Percentiles rank a stretch among this genome's conserved stretches.
These are phyloP conservation scores for Zasmidium cellare DNA, from an alignment of 2,329 filamentous ascomycete species.

Conservation along the genomic window DNA sequence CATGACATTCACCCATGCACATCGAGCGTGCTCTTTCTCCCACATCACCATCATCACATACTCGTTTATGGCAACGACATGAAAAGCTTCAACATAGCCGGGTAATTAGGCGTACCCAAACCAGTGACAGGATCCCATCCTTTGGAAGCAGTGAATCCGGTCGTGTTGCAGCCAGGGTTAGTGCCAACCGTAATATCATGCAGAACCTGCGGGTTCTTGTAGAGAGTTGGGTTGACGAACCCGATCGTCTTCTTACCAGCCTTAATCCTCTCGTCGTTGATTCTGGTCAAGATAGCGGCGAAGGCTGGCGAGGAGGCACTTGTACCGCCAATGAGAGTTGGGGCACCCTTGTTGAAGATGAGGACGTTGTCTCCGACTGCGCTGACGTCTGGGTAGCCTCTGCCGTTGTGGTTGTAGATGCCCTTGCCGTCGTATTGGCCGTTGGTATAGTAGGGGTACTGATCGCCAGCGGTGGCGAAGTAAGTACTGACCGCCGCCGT, in stretches of 20 bases:
- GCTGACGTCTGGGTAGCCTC: conserved; percentile 45
- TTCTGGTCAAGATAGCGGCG: conserved; percentile 27
- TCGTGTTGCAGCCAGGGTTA: conserved; percentile 22
- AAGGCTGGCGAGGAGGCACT: conserved; percentile 28
- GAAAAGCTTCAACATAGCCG: conserved; percentile 22
- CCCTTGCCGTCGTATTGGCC: conserved; percentile 56
- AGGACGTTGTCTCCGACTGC: conserved; percentile 32
- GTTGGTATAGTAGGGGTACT: conserved; percentile 39
- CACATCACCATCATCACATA: background rate
- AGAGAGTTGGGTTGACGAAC: conserved; percentile 36
- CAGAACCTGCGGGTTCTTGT: conserved; percentile 39
- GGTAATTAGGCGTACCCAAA: conserved; percentile 23
- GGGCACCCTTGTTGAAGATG: conserved; percentile 20
- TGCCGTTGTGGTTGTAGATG: conserved; percentile 25
- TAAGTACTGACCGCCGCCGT: conserved; percentile 38
- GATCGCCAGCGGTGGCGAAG: conserved; percentile 29
- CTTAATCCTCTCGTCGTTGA: conserved; percentile 31
- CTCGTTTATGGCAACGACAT: conserved; percentile 11
- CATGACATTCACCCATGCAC: background rate
- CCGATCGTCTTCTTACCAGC: conserved; percentile 30
- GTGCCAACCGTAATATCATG: conserved; percentile 39
- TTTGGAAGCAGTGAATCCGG: conserved; percentile 23
- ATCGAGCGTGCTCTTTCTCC: background rate
- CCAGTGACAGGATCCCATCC: conserved; percentile 35
- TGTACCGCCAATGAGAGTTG: conserved; percentile 30